Percentiles rank a stretch among this genome's conserved stretches.
Evolutionary conservation across 768 basidiomycete genomes (phyloP).

Genomic region (Mycena capillaripes): DNA sequence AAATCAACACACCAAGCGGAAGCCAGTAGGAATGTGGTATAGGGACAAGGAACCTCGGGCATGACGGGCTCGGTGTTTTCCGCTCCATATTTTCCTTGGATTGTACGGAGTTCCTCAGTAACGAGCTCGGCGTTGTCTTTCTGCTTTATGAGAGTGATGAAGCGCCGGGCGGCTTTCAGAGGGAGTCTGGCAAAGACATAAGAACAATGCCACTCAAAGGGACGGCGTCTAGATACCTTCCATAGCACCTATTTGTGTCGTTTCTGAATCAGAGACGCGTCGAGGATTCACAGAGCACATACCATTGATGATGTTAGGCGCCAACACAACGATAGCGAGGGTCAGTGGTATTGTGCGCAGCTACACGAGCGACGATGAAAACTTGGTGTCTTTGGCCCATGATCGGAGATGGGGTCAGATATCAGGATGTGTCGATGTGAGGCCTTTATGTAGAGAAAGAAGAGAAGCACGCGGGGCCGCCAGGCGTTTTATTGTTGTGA

Average conservation of each 20-base stretch:
- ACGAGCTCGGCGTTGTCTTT: slow-evolving; percentile 53
- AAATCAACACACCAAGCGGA: slow-evolving; percentile 47
- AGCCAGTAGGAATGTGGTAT: slow-evolving; percentile 46
- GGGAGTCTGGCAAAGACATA: slow-evolving; percentile 39
- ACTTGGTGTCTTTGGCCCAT: slow-evolving; percentile 60
- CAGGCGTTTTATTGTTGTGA: neutral
- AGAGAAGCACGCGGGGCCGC: neutral
- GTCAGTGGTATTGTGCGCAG: slow-evolving; percentile 37
- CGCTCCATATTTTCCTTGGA: slow-evolving; percentile 49
- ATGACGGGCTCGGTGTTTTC: slow-evolving; percentile 30
- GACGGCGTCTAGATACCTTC: slow-evolving; percentile 6
- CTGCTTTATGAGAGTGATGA: slow-evolving; percentile 51
- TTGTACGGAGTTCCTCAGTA: slow-evolving; percentile 47
- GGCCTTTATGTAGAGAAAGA: neutral
- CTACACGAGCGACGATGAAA: slow-evolving; percentile 54
- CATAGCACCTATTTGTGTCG: slow-evolving; percentile 24
- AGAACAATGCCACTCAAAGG: neutral
- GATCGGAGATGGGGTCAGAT: neutral
- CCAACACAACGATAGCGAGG: slow-evolving; percentile 57
- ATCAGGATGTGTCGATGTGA: neutral
- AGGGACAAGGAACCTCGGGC: slow-evolving; percentile 49
- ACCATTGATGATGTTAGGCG: slow-evolving; percentile 57
- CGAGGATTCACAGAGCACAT: slow-evolving; percentile 35
- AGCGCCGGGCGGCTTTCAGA: slow-evolving; percentile 46
- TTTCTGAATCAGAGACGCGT: neutral